phyloP scores from a whole-genome alignment of 768 basidiomycete genomes.

The Royoungia palumana region DNA sequence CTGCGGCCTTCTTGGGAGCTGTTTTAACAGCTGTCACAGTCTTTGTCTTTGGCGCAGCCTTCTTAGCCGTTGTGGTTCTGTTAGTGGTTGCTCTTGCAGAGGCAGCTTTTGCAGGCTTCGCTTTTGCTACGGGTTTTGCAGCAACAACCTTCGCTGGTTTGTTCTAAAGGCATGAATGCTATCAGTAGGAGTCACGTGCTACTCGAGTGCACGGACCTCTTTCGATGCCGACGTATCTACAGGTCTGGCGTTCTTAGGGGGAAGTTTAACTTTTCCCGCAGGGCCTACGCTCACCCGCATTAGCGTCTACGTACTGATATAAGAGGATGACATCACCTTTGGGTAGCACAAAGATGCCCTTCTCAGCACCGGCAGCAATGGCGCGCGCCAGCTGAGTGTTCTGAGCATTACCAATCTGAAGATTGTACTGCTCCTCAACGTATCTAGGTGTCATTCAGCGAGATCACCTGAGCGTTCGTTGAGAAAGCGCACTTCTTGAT shows the following conservation, averaged over 20 bases:
- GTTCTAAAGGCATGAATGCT: slow-evolving; percentile 21
- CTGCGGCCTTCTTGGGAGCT: slow-evolving; percentile 42
- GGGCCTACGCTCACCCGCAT: slow-evolving; percentile 29
- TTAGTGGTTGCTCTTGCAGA: slow-evolving; percentile 21
- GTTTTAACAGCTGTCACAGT: slow-evolving; percentile 29
- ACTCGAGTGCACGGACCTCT: slow-evolving; percentile 43
- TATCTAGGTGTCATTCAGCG: slow-evolving; percentile 47
- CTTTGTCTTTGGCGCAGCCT: slow-evolving; percentile 36
- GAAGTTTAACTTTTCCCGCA: slow-evolving; percentile 62
- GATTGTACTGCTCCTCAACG: slow-evolving; percentile 78
- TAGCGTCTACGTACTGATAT: slow-evolving; percentile 1
- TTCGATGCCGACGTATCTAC: slow-evolving; percentile 53
- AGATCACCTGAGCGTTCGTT: slow-evolving; percentile 8
- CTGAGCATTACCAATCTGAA: slow-evolving; percentile 78
- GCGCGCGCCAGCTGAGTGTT: slow-evolving; percentile 76
- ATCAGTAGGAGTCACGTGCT: slow-evolving; percentile 24
- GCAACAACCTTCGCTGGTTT: slow-evolving; percentile 31
- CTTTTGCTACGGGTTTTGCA: slow-evolving; percentile 24
- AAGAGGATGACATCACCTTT: slow-evolving; percentile 56
- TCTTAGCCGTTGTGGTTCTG: slow-evolving; percentile 26
- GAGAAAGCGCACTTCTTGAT: slow-evolving; percentile 80
- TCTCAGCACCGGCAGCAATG: slow-evolving; percentile 77
- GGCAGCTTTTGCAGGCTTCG: slow-evolving; percentile 28
- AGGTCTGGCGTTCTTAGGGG: slow-evolving; percentile 53
- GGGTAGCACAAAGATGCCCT: slow-evolving; percentile 79